phyloP scores from a whole-genome alignment of 78 protist species.

The Guillardia theta region DNA sequence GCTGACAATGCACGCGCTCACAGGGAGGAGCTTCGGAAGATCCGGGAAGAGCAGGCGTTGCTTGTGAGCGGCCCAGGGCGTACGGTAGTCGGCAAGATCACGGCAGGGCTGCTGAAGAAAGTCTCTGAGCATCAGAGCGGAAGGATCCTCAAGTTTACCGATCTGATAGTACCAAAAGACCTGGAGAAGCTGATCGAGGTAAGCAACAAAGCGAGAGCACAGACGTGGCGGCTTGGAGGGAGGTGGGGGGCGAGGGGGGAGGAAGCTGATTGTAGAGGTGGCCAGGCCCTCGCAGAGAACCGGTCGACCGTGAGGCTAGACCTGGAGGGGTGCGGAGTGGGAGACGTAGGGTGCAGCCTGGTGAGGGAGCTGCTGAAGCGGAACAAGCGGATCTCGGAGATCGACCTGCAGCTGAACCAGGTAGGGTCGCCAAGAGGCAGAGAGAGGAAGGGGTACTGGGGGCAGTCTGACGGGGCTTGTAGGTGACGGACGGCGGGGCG shows the following conservation, averaged over 20 bases:
- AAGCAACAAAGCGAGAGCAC: not conserved
- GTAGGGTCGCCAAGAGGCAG: not conserved
- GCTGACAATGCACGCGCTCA: not conserved
- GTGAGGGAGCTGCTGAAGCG: not conserved
- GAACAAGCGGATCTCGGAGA: not conserved
- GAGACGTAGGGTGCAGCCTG: not conserved
- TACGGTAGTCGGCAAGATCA: not conserved
- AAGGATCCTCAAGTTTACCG: not conserved
- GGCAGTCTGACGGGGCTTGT: not conserved
- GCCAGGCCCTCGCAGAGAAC: not conserved
- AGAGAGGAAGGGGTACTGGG: not conserved
- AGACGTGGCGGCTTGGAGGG: not conserved
- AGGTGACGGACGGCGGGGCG: not conserved
- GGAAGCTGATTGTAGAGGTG: no score
- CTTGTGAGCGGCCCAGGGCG: not conserved
- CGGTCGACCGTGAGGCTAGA: not conserved
- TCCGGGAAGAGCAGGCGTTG: not conserved
- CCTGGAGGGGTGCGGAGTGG: not conserved
- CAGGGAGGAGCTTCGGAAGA: not conserved
- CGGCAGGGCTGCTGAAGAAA: not conserved
- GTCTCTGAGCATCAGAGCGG: not conserved
- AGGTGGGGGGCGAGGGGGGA: not conserved
- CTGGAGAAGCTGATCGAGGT: not conserved
- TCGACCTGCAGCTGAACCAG: constrained; percentile 13
- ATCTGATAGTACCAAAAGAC: not conserved